These are phyloP conservation scores for Teratosphaeria destructans DNA, from an alignment of 2,329 filamentous ascomycete species.

Conservation along the genomic window DNA sequence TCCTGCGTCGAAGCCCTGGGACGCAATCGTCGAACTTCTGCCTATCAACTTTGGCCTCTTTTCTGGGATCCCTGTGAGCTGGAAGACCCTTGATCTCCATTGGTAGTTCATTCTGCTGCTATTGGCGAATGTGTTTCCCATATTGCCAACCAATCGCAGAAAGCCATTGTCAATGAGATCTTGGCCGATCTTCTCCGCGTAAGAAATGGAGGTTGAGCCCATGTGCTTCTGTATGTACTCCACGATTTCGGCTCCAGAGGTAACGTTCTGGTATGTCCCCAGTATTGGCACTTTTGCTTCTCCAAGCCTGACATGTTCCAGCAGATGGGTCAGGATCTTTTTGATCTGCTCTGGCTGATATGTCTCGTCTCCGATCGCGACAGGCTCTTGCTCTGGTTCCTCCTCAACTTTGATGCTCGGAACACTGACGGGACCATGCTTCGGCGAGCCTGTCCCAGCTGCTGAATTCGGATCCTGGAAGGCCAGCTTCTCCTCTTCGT, in stretches of 20 bases:
- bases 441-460: conserved; percentile 36
- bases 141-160: conserved; percentile 81
- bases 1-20: conserved; percentile 21
- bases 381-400: conserved; percentile 62
- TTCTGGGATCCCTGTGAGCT: conserved; percentile 76
- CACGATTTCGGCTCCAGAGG: conserved; percentile 82
- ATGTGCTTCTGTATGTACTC: conserved; percentile 89
- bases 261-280: conserved; percentile 89
- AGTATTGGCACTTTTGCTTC: conserved; percentile 94
- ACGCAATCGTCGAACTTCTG: conserved; percentile 63
- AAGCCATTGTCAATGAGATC: conserved; percentile 81
- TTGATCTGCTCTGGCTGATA: conserved; percentile 82
- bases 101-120: conserved; percentile 97
- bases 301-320: conserved; percentile 74
- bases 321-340: conserved; percentile 76
- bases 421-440: conserved; percentile 43
- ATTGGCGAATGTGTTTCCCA: conserved; percentile 92
- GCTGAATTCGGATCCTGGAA: conserved; percentile 71
- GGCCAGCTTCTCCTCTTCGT: conserved; percentile 96
- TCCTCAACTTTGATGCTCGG: conserved; percentile 78
- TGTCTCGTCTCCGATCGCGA: conserved; percentile 82
- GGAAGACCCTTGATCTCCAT: conserved; percentile 87
- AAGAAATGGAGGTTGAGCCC: conserved; percentile 64
- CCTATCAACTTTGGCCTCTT: conserved; percentile 61
- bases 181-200: conserved; percentile 90